Base-by-base conservation (phyloP, 495 filamentous ascomycete species). In the Niebla homalea region DNA sequence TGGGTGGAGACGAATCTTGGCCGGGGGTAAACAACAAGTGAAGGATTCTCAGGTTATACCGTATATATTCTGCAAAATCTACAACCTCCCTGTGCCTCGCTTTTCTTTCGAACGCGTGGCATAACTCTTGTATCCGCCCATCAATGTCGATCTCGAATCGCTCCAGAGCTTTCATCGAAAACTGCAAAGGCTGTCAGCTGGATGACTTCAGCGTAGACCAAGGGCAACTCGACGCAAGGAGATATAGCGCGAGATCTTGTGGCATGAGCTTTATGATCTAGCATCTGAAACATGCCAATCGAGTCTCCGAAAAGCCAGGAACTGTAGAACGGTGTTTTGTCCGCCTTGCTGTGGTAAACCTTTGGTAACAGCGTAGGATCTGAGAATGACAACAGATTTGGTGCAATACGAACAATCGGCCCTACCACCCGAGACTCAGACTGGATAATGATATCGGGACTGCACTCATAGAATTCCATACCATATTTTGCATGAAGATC, bases 261-360 rank as follows among this genome's bases (percentile, higher is more conserved):
- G 50, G 72, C 64, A 59, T 78, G 66, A 22, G 53, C 62, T 48
- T 74, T 70, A 54, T 75, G 68, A 32, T 63, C 63, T 38, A 68
- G 67, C 58, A 71, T 72, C 43, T 71, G 74, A 54, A 75, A 75
- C 50, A 74, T 51, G 14, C 65, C 64, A 50, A 71, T 67, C 12
- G 63, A 63, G 37, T 75, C 67, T 8, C 72, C 72, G 36, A 73
- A 73, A 5, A 66, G 64, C 14, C 70, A 71, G 1, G 72, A 70
- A 40, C 70, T 72, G 46, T 77, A 77, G 49, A 75, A 70, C 4
- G 68, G 66, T 1, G 72, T 71, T 49, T 79, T 80, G 61, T 77
- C 73, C 12, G 69, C 74, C 53, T 71, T 66, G 47, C 71, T 68
- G 52, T 76, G 69, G 59, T 77, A 78, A 35, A 77, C 61, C 6